Evolutionary conservation across 169 alveolate genomes (phyloP), one percentile per base, ranked within the genome.

Genomic region (Babesia ovis): DNA sequence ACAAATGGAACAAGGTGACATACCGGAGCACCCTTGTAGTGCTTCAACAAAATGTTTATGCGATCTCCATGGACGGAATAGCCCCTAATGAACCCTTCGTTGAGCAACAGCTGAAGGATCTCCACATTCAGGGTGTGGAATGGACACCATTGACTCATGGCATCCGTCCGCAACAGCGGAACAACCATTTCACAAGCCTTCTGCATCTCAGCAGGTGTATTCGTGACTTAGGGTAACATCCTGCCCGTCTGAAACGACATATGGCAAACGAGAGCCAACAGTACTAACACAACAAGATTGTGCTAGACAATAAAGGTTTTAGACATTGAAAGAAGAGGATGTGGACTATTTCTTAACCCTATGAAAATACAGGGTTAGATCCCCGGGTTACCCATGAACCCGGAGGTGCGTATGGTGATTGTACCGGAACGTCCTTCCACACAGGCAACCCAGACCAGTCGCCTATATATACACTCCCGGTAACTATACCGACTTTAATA

Each of bases 101-200:
- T 77, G 57, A 87, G 92, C 57, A 92, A 71, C 23, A 92, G 74
- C 61, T 90, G 89, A 58, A 92, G 77, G 23, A 92, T 91, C 85
- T 90, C 93, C 55, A 92, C 95, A 68, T 90, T 91, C 64, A 92
- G 53, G 23, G 77, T 88, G 72, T 90, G 94, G 59, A 76, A 92
- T 9, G 92, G 93, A 60, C 94, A 86, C 71, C 92, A 73, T 76
- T 91, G 95, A 29, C 83, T 84, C 76, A 58, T 83, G 42, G 93
- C 90, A 51, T 90, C 92, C 51, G 94, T 85, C 70, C 92, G 88
- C 77, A 92, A 71, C 56, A 92, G 89, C 39, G 95, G 89, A 22
- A 87, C 93, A 11, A 92, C 94, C 96, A 92, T 92, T 83, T 92
- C 96, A 76, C 96, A 92, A 37, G 93, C 94, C 68, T 90, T 73